Conservation (phyloP, 1,139 yeast species). For the Magnusiomyces magnusii region DNA sequence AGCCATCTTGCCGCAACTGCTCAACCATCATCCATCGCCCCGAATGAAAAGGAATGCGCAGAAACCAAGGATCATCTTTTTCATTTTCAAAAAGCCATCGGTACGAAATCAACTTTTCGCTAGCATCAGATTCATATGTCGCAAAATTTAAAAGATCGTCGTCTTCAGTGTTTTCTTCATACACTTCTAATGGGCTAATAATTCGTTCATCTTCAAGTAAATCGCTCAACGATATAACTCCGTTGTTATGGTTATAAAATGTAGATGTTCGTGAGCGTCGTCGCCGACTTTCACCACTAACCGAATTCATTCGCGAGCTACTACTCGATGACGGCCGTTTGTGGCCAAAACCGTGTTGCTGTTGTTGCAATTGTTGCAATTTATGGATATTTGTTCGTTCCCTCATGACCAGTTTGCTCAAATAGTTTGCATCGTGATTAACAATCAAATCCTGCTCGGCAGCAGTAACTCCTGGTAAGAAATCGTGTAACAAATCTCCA, state of each 20-base stretch:
- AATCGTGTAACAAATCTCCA: conserved; percentile 8
- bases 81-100: conserved; percentile 2
- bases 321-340: neutral
- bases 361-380: neutral
- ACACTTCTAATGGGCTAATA: neutral
- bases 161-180: conserved; percentile 1
- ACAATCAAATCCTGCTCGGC: neutral
- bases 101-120: neutral
- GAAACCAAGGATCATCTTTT: conserved; percentile 8
- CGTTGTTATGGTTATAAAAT: neutral
- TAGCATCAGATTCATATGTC: neutral
- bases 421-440: neutral
- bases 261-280: neutral
- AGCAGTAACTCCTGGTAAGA: neutral
- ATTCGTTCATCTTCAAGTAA: neutral
- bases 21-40: conserved; percentile 27
- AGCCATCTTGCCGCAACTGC: conserved; percentile 44
- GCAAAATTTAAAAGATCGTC: conserved; percentile 1
- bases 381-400: neutral
- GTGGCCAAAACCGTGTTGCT: neutral
- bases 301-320: neutral
- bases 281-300: neutral
- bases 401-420: neutral
- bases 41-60: conserved; percentile 17
- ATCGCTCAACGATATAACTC: neutral